These are phyloP conservation scores for Fusarium incarnatum DNA, from an alignment of 2,329 filamentous ascomycete genomes.

Conservation along the genomic window DNA sequence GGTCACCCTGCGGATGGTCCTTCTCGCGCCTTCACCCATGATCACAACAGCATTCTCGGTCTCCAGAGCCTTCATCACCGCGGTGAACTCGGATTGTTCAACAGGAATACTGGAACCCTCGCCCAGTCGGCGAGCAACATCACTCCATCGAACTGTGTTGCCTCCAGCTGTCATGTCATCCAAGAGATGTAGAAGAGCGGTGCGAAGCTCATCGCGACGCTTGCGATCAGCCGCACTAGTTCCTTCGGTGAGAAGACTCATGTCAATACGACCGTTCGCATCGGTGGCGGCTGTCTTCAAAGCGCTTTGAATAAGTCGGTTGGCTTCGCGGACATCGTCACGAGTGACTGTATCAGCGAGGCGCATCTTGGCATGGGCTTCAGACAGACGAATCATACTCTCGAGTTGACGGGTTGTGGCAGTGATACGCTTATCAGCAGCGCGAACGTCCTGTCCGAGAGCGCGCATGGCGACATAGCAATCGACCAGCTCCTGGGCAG, in stretches of 20 bases:
- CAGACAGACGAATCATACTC: conserved; percentile 96
- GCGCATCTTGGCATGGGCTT: conserved; percentile 98
- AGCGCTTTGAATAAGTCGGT: conserved; percentile 90
- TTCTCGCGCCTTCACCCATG: conserved; percentile 84
- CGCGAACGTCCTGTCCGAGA: conserved; percentile 86
- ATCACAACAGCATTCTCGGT: conserved; percentile 86
- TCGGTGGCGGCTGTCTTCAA: conserved; percentile 99
- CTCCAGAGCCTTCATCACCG: conserved; percentile 83
- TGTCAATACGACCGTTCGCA: conserved; percentile 91
- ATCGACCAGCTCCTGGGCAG: conserved; percentile 84
- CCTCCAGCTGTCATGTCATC: conserved; percentile 82
- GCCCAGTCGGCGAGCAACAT: conserved; percentile 77
- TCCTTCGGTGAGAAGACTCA: conserved; percentile 95
- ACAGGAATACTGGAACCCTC: conserved; percentile 78
- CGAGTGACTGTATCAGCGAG: conserved; percentile 80
- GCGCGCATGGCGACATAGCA: conserved; percentile 96
- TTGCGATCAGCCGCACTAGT: conserved; percentile 88
- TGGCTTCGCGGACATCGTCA: conserved; percentile 88
- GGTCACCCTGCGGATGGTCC: conserved; percentile 81
- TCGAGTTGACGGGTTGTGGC: conserved; percentile 97
- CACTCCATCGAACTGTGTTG: conserved; percentile 78
- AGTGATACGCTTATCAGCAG: conserved; percentile 94
- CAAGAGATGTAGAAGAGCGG: conserved; percentile 76
- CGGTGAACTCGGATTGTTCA: conserved; percentile 83
- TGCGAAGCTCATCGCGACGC: conserved; percentile 85